Evolutionary conservation across 2,329 filamentous ascomycete genomes (phyloP).

Genomic region (Geosmithia morbida): DNA sequence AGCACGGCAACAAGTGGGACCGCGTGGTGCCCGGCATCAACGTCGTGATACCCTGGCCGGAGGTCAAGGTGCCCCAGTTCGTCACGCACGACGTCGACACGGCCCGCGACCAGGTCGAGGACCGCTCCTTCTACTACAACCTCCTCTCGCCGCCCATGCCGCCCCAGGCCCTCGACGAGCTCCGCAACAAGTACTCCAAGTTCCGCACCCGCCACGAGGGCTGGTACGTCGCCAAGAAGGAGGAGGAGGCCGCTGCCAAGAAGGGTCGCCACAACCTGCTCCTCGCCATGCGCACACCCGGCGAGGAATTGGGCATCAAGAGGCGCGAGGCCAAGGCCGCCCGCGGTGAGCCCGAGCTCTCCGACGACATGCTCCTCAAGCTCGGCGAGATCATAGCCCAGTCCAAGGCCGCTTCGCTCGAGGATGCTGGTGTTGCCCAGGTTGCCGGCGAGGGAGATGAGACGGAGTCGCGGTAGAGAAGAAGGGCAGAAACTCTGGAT

Average conservation of each 20-base stretch:
- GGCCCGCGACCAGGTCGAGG: constrained; percentile 58
- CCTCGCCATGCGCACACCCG: constrained; percentile 34
- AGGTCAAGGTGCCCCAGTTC: constrained; percentile 29
- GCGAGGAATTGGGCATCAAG: constrained; percentile 44
- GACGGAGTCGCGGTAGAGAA: neutral
- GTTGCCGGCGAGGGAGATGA: constrained; percentile 1
- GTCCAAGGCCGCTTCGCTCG: constrained; percentile 29
- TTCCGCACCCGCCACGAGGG: constrained; percentile 71
- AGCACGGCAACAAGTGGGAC: constrained; percentile 26
- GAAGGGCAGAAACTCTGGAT: neutral
- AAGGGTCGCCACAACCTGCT: constrained; percentile 16
- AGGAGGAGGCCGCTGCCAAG: constrained; percentile 37
- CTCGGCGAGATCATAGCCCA: constrained; percentile 46
- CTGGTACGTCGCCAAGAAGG: constrained; percentile 54
- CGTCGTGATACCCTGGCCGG: constrained; percentile 65
- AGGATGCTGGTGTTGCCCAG: constrained; percentile 21
- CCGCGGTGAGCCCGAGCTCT: constrained; percentile 39
- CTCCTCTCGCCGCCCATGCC: constrained; percentile 70
- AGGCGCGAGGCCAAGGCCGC: constrained; percentile 34
- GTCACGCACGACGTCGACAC: constrained; percentile 56
- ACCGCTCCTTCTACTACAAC: constrained; percentile 62
- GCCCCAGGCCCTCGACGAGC: constrained; percentile 62
- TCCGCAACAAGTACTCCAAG: constrained; percentile 68
- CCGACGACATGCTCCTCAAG: constrained; percentile 44
- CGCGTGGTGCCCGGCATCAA: constrained; percentile 58